Evolutionary conservation across 2,329 filamentous ascomycete genomes (phyloP).

Genomic region (Diplodia corticola): DNA sequence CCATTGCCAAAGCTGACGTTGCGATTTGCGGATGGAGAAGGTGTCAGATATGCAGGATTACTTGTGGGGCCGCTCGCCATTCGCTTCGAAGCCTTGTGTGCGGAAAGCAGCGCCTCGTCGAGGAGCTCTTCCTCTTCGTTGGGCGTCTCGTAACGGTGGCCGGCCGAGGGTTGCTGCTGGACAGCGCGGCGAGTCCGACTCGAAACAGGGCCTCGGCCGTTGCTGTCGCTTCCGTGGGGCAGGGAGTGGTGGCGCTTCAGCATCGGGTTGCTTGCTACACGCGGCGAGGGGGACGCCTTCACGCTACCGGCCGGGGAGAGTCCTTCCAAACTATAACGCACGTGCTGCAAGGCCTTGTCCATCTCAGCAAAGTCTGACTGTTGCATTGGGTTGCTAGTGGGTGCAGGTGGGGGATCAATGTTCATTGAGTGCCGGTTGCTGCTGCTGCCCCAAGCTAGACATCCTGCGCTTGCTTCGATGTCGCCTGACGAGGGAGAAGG

Average conservation of each 20-base stretch:
- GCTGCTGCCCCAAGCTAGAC: conserved; percentile 72
- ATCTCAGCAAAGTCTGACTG: conserved; percentile 59
- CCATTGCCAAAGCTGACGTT: conserved; percentile 73
- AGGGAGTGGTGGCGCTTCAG: conserved; percentile 53
- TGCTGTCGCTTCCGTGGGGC: conserved; percentile 18
- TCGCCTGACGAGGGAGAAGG: conserved; percentile 80
- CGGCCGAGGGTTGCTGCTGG: conserved; percentile 66
- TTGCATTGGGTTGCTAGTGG: conserved; percentile 41
- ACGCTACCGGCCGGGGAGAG: conserved; percentile 32
- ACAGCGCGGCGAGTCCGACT: conserved; percentile 79
- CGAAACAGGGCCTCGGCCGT: conserved; percentile 61
- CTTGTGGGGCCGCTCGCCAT: conserved; percentile 52
- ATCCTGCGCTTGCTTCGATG: conserved; percentile 88
- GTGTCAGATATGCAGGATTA: conserved; percentile 64
- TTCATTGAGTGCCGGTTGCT: conserved; percentile 75
- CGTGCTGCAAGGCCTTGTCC: conserved; percentile 61
- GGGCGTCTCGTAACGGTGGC: conserved; percentile 86
- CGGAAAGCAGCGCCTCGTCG: conserved; percentile 81
- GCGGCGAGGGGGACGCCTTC: conserved; percentile 37
- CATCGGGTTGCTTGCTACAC: conserved; percentile 47
- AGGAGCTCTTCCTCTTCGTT: conserved; percentile 96
- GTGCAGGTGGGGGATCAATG: conserved; percentile 50
- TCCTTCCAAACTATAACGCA: conserved; percentile 58
- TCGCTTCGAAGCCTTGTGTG: conserved; percentile 71
- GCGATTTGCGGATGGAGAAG: conserved; percentile 77